These are phyloP conservation scores for Styphnolobium japonicum DNA, from an alignment of 306 rosid species.

Conservation along the genomic window DNA sequence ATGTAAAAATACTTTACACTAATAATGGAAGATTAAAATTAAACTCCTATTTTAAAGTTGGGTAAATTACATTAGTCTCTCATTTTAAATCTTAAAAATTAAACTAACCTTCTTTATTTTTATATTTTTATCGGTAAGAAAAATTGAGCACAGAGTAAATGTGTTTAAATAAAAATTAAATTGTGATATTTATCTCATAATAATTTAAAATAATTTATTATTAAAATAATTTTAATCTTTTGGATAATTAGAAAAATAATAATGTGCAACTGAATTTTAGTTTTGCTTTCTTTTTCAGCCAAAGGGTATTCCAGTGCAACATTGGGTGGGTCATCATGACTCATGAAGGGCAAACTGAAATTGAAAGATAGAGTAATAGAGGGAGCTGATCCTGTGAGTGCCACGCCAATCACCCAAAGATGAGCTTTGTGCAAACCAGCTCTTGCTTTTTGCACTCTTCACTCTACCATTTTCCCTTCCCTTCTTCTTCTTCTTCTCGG, in stretches of 20 bases:
- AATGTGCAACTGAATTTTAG: not conserved
- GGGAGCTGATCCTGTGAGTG: not conserved
- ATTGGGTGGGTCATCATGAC: not conserved
- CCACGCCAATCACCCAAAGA: not conserved
- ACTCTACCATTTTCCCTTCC: constrained; percentile 33
- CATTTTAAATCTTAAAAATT: too few species aligned
- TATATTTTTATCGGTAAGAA: too few species aligned
- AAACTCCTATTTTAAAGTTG: too few species aligned
- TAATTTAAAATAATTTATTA: too few species aligned
- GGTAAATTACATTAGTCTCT: too few species aligned
- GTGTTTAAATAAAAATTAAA: too few species aligned
- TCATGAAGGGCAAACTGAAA: not conserved
- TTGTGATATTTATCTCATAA: too few species aligned
- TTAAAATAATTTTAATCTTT: not conserved
- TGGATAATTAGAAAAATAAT: not conserved
- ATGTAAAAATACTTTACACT: too few species aligned
- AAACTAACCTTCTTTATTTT: too few species aligned
- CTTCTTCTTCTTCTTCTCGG: constrained; percentile 28
- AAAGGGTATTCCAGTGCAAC: not conserved
- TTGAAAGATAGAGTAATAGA: not conserved
- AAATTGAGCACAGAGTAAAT: too few species aligned
- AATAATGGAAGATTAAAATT: too few species aligned
- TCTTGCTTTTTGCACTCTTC: constrained; percentile 51
- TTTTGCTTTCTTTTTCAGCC: not conserved
- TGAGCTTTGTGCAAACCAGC: constrained; percentile 48